Evolutionary conservation across 768 basidiomycete genomes (phyloP).

Genomic region (Cantharellus anzutake): DNA sequence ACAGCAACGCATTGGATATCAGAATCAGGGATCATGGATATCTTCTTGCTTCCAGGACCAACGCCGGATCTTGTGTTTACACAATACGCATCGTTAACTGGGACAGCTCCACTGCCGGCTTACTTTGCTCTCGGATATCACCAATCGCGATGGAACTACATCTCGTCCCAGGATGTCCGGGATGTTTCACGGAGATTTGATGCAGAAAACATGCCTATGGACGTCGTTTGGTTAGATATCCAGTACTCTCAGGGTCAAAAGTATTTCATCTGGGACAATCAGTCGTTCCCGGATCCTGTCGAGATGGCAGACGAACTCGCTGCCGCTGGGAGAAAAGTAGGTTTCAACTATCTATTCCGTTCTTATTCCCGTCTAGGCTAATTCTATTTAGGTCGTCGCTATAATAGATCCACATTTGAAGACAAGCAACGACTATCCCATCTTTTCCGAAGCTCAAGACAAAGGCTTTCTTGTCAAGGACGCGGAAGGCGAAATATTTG

Average conservation of each 20-base stretch:
- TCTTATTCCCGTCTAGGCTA: not conserved
- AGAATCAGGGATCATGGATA: slow-evolving; percentile 88
- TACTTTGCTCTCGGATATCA: slow-evolving; percentile 89
- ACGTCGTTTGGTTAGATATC: slow-evolving; percentile 95
- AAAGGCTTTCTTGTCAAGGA: slow-evolving; percentile 68
- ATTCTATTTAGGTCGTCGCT: slow-evolving; percentile 64
- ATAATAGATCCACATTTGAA: slow-evolving; percentile 96
- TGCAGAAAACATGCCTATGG: slow-evolving; percentile 84
- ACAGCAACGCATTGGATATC: slow-evolving; percentile 94
- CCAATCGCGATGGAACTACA: slow-evolving; percentile 97
- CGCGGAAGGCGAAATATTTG: slow-evolving; percentile 53
- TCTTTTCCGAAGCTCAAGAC: slow-evolving; percentile 70
- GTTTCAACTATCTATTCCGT: slow-evolving; percentile 4
- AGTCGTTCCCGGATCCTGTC: slow-evolving; percentile 87
- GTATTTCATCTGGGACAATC: slow-evolving; percentile 94
- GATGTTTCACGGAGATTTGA: slow-evolving; percentile 77
- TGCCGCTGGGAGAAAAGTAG: slow-evolving; percentile 65
- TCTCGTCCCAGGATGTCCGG: slow-evolving; percentile 74
- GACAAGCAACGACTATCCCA: slow-evolving; percentile 56
- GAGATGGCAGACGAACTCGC: slow-evolving; percentile 86
- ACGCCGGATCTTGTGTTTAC: slow-evolving; percentile 62
- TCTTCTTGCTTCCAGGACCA: slow-evolving; percentile 87
- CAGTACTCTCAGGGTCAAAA: slow-evolving; percentile 87
- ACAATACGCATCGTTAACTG: slow-evolving; percentile 75
- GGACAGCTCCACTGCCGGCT: slow-evolving; percentile 71